Percentiles rank a stretch among this genome's conserved stretches.
Evolutionary conservation across 2,329 filamentous ascomycete genomes (phyloP).

Genomic region (Fusarium temperatum): DNA sequence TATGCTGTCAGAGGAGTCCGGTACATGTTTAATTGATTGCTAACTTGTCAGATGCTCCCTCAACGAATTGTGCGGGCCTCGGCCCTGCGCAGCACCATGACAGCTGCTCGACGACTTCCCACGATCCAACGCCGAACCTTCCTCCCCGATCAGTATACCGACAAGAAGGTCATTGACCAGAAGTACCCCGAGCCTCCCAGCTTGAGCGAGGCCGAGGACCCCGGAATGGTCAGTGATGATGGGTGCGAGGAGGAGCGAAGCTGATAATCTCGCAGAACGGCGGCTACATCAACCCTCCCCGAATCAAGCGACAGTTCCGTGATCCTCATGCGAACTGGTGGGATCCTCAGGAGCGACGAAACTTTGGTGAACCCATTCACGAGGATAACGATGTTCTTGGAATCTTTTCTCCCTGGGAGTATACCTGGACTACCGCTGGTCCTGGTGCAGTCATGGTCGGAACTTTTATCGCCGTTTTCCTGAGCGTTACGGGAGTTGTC

Average conservation of each 20-base stretch:
- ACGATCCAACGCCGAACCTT: conserved; percentile 66
- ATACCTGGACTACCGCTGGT: conserved; percentile 80
- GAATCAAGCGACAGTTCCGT: conserved; percentile 87
- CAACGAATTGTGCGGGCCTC: conserved; percentile 65
- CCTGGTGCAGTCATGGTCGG: conserved; percentile 76
- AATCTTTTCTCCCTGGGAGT: conserved; percentile 88
- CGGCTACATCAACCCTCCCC: conserved; percentile 81
- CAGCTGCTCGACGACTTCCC: conserved; percentile 59
- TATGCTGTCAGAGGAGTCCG: conserved; percentile 23
- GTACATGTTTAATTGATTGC: conserved; percentile 19
- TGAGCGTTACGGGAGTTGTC: conserved; percentile 74
- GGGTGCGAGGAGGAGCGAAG: conserved; percentile 5
- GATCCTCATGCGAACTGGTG: conserved; percentile 95
- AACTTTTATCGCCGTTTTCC: conserved; percentile 69
- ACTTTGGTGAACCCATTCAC: conserved; percentile 95
- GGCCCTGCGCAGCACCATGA: conserved; percentile 54
- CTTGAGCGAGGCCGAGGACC: conserved; percentile 69
- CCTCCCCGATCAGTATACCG: conserved; percentile 59
- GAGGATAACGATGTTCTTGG: conserved; percentile 95
- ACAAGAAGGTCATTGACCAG: conserved; percentile 58
- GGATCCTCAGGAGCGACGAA: conserved; percentile 96
- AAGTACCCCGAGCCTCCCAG: conserved; percentile 60
- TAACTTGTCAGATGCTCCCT: conserved; percentile 64
- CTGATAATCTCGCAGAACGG: conserved; percentile 70
- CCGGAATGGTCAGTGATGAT: conserved; percentile 65